Conservation (phyloP, 2,329 filamentous ascomycete species). For the Trichoderma sp. region DNA sequence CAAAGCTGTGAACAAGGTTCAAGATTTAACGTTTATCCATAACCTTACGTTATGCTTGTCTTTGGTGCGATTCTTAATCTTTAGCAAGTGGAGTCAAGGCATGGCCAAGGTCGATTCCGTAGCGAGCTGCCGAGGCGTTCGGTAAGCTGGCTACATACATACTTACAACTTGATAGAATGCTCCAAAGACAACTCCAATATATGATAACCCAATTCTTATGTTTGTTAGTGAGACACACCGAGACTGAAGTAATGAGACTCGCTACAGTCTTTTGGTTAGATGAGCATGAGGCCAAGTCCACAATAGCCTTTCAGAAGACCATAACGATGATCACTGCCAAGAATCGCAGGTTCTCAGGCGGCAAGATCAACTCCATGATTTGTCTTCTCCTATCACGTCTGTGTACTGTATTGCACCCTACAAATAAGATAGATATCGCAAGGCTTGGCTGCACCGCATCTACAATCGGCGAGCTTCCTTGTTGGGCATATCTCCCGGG, state of each 20-base stretch:
- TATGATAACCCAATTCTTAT: not conserved
- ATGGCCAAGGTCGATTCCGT: not conserved
- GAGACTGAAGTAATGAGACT: not conserved
- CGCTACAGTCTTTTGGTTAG: not conserved
- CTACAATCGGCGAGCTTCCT: not conserved
- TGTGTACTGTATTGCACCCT: not conserved
- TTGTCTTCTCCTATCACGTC: not conserved
- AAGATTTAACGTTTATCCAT: not conserved
- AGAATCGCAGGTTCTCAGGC: not conserved
- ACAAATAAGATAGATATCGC: not conserved
- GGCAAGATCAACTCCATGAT: not conserved
- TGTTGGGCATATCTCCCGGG: slow-evolving; percentile 5
- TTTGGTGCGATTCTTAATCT: not conserved
- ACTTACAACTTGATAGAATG: not conserved
- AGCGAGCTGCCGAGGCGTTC: not conserved
- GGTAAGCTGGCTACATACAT: not conserved
- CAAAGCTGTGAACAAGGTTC: not conserved
- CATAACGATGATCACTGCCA: not conserved
- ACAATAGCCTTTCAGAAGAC: not conserved
- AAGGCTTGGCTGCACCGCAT: not conserved
- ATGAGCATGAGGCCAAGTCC: not conserved
- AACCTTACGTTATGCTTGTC: slow-evolving; percentile 16
- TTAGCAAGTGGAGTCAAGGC: not conserved
- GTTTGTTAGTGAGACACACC: not conserved
- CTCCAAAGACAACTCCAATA: not conserved